Conservation (phyloP, 306 rosid species). For the Argentina anserina region DNA sequence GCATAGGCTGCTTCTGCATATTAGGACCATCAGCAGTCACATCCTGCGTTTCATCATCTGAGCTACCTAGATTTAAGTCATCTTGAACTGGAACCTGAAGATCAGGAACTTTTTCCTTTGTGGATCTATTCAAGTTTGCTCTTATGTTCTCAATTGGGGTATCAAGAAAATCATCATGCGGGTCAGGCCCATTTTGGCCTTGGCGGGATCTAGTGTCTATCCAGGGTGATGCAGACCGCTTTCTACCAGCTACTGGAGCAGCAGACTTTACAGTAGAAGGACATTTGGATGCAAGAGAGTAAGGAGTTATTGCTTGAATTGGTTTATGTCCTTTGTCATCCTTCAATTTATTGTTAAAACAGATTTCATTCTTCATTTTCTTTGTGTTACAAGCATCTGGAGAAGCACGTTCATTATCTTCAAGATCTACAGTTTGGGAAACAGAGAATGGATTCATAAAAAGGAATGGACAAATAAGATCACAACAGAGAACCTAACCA, state of each 20-base stretch:
- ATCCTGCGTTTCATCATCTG: conserved; percentile 89
- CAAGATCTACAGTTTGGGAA: conserved; percentile 38
- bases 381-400: conserved; percentile 24
- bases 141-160: conserved; percentile 78
- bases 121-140: conserved; percentile 52
- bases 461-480: conserved; percentile 12
- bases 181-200: conserved; percentile 67
- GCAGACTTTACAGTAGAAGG: conserved; percentile 37
- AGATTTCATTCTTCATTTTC: conserved; percentile 35
- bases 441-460: conserved; percentile 6
- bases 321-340: conserved; percentile 30
- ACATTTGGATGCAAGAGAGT: conserved; percentile 37
- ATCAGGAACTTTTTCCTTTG: conserved; percentile 30
- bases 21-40: conserved; percentile 33
- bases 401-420: conserved; percentile 35
- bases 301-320: conserved; percentile 22
- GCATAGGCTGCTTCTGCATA: conserved; percentile 45
- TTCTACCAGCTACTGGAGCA: conserved; percentile 45
- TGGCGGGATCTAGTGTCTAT: conserved; percentile 71
- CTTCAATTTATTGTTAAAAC: conserved; percentile 24
- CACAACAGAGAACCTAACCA: conserved; percentile 9
- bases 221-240: conserved; percentile 76
- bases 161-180: conserved; percentile 89
- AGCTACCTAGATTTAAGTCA: conserved; percentile 35
- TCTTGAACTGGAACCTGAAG: conserved; percentile 25